Conservation (phyloP, 176 grass and related monocot genomes). For the Oryza rufipogon region DNA sequence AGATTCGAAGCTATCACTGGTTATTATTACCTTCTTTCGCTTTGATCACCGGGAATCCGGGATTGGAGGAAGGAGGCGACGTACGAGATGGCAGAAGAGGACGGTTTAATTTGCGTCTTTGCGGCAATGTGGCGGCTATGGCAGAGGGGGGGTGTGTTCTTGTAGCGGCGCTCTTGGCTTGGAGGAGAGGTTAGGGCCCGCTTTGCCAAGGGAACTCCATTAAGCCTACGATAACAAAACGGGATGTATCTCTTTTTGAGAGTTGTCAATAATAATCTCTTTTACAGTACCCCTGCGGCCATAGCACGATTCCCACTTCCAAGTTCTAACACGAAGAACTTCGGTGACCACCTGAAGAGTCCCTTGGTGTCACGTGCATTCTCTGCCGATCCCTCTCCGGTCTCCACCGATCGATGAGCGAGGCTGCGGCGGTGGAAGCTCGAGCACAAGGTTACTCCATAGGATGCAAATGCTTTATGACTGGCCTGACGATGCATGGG, state of each 20-base stretch:
- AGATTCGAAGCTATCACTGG: neutral
- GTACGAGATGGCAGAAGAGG: neutral
- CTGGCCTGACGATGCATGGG: too few species aligned
- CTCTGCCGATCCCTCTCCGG: too few species aligned
- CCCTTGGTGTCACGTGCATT: neutral
- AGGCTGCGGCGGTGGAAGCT: too few species aligned
- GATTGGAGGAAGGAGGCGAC: conserved; percentile 15
- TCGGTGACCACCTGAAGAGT: too few species aligned
- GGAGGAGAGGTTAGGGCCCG: conserved; percentile 25
- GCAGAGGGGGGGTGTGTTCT: neutral
- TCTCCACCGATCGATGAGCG: too few species aligned
- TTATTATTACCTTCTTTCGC: conserved; percentile 1
- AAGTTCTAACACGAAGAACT: too few species aligned
- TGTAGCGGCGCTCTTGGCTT: conserved; percentile 7
- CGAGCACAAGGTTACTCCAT: too few species aligned
- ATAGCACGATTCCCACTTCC: neutral
- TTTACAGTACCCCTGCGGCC: neutral
- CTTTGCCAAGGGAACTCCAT: conserved; percentile 11
- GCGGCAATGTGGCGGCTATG: conserved; percentile 1
- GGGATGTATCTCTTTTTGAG: neutral
- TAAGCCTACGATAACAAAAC: neutral
- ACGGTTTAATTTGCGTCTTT: neutral
- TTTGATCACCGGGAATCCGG: neutral
- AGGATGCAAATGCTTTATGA: too few species aligned
- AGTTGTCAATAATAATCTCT: neutral